Evolutionary conservation across 73 alveolate genomes (phyloP), one percentile per base, ranked within the genome.

Genomic region (Breviolum minutum): DNA sequence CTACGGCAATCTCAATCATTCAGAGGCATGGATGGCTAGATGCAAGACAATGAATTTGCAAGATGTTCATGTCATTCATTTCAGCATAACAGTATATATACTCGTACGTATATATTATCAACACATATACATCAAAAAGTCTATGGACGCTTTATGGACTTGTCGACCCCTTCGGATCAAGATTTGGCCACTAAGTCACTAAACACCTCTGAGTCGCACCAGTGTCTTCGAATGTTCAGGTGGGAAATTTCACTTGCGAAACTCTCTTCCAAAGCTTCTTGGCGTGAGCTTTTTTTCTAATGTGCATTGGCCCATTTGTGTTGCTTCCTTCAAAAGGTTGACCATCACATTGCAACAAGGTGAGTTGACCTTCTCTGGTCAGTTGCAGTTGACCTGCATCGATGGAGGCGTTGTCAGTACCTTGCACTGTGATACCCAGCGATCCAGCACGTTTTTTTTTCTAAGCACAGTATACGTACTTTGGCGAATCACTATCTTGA

Each of bases 221-320:
- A 40, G 54, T 40, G 54, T 3, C 54, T 40, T 40, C 54, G 54
- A 40, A 40, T 27, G 24, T 13, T 9, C 94, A 85, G 94, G 94
- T 85, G 79, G 94, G 79, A 26, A 85, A 85, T 63, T 85, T 85
- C 79, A 85, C 60, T 61, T 85, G 94, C 63, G 77, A 61, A 13
- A 85, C 94, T 61, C n/a, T 85, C 17, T 85, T 62, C 94, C 94
- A 85, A n/a, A 85, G 94, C 19, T 17, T 71, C 87, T 32, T 79
- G 87, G 87, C 63, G 14, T 54, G 11, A 27, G 7, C n/a, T 71
- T 20, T 8, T 26, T 16, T 8, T 20, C 26, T 0, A 71, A 71
- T 0, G 29, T 0, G 9, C 29, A 20, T 71, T 40, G 54, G 54
- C 54, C 54, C 54, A 40, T 71, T 71, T 71, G 12, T 71, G 9